phyloP scores from a whole-genome alignment of 2,329 filamentous ascomycete genomes.

The Sarocladium strictum region DNA sequence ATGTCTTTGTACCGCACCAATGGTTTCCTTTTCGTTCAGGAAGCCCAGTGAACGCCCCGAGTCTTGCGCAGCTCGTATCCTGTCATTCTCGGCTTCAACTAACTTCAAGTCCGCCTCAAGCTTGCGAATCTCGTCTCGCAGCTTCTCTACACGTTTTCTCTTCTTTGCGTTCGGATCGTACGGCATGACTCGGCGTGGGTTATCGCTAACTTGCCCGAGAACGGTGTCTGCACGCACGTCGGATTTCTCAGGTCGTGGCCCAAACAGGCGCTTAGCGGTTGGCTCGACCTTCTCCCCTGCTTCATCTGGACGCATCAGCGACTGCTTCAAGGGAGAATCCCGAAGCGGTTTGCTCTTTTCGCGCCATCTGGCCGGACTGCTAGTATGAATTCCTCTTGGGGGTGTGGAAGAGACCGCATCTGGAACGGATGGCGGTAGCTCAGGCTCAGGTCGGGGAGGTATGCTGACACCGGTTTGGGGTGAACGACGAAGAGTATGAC shows the following conservation, averaged over 20 bases:
- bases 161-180: slow-evolving; percentile 41
- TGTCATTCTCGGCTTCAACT: slow-evolving; percentile 52
- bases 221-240: background rate
- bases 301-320: slow-evolving; percentile 23
- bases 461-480: slow-evolving; percentile 11
- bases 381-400: slow-evolving; percentile 54
- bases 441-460: slow-evolving; percentile 45
- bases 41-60: slow-evolving; percentile 30
- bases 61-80: slow-evolving; percentile 36
- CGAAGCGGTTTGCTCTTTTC: slow-evolving; percentile 28
- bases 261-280: background rate
- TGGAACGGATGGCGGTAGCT: slow-evolving; percentile 52
- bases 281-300: background rate
- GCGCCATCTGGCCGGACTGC: slow-evolving; percentile 42
- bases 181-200: slow-evolving; percentile 35
- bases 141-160: slow-evolving; percentile 43
- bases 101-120: slow-evolving; percentile 54
- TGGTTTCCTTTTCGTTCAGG: slow-evolving; percentile 30
- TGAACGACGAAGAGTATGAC: slow-evolving; percentile 27
- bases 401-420: slow-evolving; percentile 51
- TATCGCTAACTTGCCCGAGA: slow-evolving; percentile 20
- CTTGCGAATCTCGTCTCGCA: slow-evolving; percentile 49
- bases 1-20: slow-evolving; percentile 33
- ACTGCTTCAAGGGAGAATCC: slow-evolving; percentile 45
- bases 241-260: background rate